Percentiles rank a stretch among this genome's conserved stretches.
phyloP scores from a whole-genome alignment of 2,329 filamentous ascomycete genomes.

The Neoscytalidium dimidiatum region DNA sequence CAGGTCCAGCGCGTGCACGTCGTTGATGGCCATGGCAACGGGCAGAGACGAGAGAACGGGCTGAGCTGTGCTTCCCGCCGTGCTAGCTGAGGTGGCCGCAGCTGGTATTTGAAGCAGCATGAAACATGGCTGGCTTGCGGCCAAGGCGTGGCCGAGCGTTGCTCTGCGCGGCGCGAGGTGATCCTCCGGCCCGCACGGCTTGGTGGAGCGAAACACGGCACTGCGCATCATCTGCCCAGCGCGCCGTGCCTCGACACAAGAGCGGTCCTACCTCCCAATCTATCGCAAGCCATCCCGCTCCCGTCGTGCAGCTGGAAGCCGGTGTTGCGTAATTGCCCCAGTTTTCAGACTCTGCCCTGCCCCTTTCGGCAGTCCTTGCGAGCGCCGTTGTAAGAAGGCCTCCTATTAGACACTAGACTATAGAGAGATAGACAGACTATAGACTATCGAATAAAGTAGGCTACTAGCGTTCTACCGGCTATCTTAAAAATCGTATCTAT shows the following conservation, averaged over 20 bases:
- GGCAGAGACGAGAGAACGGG: background rate
- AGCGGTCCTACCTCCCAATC: background rate
- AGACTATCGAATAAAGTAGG: no score
- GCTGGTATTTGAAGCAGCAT: background rate
- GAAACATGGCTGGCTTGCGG: no score
- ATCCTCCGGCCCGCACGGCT: background rate
- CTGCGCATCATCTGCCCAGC: background rate
- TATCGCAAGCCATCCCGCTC: no score
- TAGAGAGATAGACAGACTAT: no score
- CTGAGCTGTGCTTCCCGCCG: background rate
- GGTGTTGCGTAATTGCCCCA: background rate
- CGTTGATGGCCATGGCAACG: background rate
- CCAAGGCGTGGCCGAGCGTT: background rate
- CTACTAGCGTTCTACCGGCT: no score
- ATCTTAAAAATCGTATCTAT: no score
- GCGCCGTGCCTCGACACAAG: background rate
- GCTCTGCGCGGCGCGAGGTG: no score
- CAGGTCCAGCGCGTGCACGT: conserved; percentile 25
- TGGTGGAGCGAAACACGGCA: background rate
- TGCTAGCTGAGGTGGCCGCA: background rate
- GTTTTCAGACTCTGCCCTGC: background rate
- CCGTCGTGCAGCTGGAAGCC: no score
- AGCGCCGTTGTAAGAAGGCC: background rate
- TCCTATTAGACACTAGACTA: no score
- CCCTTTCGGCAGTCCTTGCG: background rate